Base-by-base conservation (phyloP, 257 asterid genomes). In the Apocynum venetum region DNA sequence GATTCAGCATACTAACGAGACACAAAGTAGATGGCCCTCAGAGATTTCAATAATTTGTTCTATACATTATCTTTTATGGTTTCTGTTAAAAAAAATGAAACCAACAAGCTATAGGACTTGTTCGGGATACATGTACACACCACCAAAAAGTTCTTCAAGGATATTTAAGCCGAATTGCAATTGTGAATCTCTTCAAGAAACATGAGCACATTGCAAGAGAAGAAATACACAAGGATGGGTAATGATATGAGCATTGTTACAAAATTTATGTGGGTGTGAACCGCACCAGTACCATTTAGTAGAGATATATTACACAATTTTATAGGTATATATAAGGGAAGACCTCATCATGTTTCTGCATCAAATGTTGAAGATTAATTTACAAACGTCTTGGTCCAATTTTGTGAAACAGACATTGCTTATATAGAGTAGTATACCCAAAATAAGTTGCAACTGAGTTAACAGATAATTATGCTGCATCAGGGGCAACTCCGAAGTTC, bases 401-500 rank as follows among this genome's bases (percentile, higher is more conserved):
- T 71, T 52, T 46, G 19, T 43, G 10, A 4, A 52, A 73, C 35
- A 41, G 47, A 20, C 71, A 73, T 72, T n/a, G n/a, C n/a, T 1
- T 6, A 40, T 49, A 17, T 5, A 52, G 66, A 9, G 47, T n/a
- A 14, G 60, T 12, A 55, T 51, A 46, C n/a, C n/a, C n/a, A n/a
- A n/a, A n/a, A n/a, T n/a, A n/a, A n/a, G n/a, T n/a, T n/a, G n/a
- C n/a, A 76, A 71, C 8, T 61, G 51, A 35, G 43, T 8, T 36
- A 8, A 68, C 1, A 84, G 80, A 47, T 51, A 81, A 89, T 87
- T 89, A 96, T 98, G 97, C 98, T 83, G 99, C 99, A 89, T 96
- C 99, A 71, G 99, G 99, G n/a, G 99, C 99, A 82, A 96, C 98
- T 78, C 98, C 97, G 85, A 82, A 80, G 86, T 90, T 80, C 95